Base-by-base conservation (phyloP, 2,329 filamentous ascomycete species). In the Fusarium pseudocircinatum region DNA sequence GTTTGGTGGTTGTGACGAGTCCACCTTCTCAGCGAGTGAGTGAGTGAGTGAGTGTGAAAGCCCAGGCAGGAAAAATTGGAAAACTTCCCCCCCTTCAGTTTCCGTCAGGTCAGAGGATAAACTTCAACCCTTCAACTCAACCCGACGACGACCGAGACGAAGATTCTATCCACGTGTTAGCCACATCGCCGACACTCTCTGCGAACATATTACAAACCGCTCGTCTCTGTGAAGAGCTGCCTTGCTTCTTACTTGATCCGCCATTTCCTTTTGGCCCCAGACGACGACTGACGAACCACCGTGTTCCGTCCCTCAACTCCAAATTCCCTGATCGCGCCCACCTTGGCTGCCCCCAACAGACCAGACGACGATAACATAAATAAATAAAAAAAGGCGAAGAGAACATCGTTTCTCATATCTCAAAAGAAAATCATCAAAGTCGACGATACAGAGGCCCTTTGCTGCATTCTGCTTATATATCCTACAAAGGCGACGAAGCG, bases 91-190 rank as follows among this genome's bases (percentile, higher is more conserved):
- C 67, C 67, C 59, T 69, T 74, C 63, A 46, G 24, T 24, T 61
- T 44, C 34, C 34, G n/a, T 39, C 50, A 53, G 50, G 20, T 18
- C 50, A 32, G 43, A 42, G 43, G 56, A 72, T 69, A 74, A 74
- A 74, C 74, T 77, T 76, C 75, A 72, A 77, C 75, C 73, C 75
- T 77, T 69, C 75, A 75, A 75, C 75, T 77, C 72, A 75, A 77
- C 73, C 66, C 66, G 68, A 75, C 69, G 75, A 78, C 76, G 74
- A 77, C 72, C 73, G 64, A 75, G 72, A 76, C 73, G 67, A 76
- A 77, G 59, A 65, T 40, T 69, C 40, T 42, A 67, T 46, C 28
- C 34, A 65, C 61, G 75, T 78, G 75, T 78, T 77, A 67, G 74
- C 74, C 65, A 26, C 64, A 74, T 68, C 75, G 74, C 66, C 53